Base-by-base conservation (phyloP, 1,284 basidiomycete species). In the Marasmius sp. region DNA sequence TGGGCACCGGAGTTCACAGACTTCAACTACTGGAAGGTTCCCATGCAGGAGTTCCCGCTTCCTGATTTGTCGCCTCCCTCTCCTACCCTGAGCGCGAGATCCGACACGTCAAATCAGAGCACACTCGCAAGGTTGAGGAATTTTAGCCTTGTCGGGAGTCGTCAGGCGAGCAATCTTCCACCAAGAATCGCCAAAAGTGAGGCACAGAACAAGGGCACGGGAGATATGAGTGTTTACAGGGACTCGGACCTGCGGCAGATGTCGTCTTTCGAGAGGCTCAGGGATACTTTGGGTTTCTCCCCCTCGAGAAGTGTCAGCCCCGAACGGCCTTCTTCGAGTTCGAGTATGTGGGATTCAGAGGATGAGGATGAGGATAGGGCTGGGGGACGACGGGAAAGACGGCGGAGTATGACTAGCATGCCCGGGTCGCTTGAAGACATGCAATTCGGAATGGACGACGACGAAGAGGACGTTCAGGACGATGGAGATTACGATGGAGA, bases 1-100 rank as follows among this genome's bases (percentile, higher is more conserved):
- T 91, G 90, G 81, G 86, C 88, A 43, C 88, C 94, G 0, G 95
- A 97, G 74, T 99, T 85, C 74, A 98, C 95, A 18, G 97, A 99
- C 75, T 97, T 98, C 81, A 98, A 97, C 72, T 99, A 88, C 73
- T 99, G 97, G 97, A 90, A 95, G 65, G 70, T 85, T 0, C 88
- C 93, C 0, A 78, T 97, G 9, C 83, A 85, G 53, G 91, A 94
- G 3, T 88, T 93, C 63, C 81, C 89, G 12, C 80, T 98, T 1
- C 97, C 97, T 0, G 95, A 98, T 71, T 75, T 98, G n/a, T 79
- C 89, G 0, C 95, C 95, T 2, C 93, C 94, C 3, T 97, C 94
- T 0, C 96, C 96, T 0, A 91, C 96, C 0, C 83, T 98, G 37
- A 95, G 93, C 57, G 96, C 97, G 1, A 86, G 93, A 1, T 96